phyloP scores from a whole-genome alignment of 1,284 basidiomycete genomes.

The Fomitiporia mediterranea region DNA sequence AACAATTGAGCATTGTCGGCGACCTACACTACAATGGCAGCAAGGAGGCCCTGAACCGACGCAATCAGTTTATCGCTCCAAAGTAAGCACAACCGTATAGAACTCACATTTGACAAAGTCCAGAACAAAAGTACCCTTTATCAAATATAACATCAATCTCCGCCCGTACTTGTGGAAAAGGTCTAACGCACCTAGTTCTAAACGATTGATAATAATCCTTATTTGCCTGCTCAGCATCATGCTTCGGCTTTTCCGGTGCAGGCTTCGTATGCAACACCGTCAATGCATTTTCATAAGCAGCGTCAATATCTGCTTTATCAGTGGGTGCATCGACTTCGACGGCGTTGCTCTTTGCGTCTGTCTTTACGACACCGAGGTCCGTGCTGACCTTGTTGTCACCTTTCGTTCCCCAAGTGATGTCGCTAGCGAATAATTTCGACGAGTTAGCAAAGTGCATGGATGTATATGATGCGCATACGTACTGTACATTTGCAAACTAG shows the following conservation, averaged over 20 bases:
- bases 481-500: constrained; percentile 32
- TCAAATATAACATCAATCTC: constrained; percentile 10
- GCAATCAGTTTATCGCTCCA: constrained; percentile 11
- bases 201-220: constrained; percentile 89
- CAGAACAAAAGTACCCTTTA: constrained; percentile 67
- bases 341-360: constrained; percentile 57
- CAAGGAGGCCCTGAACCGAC: constrained; percentile 56
- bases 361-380: constrained; percentile 77
- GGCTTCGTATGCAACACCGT: constrained; percentile 71
- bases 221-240: constrained; percentile 65
- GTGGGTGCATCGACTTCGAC: constrained; percentile 81
- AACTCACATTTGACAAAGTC: constrained; percentile 74
- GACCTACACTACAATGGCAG: constrained; percentile 63
- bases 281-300: constrained; percentile 81
- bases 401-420: constrained; percentile 89
- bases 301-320: constrained; percentile 82
- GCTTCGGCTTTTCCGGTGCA: constrained; percentile 60
- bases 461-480: background rate
- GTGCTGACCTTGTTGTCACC: constrained; percentile 82
- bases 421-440: constrained; percentile 35
- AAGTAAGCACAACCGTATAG: constrained; percentile 10
- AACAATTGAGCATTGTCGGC: constrained; percentile 9
- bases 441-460: background rate
- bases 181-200: constrained; percentile 66
- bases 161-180: background rate